These are phyloP conservation scores for Beauveria caledonica DNA, from an alignment of 2,329 filamentous ascomycete species.

Conservation along the genomic window DNA sequence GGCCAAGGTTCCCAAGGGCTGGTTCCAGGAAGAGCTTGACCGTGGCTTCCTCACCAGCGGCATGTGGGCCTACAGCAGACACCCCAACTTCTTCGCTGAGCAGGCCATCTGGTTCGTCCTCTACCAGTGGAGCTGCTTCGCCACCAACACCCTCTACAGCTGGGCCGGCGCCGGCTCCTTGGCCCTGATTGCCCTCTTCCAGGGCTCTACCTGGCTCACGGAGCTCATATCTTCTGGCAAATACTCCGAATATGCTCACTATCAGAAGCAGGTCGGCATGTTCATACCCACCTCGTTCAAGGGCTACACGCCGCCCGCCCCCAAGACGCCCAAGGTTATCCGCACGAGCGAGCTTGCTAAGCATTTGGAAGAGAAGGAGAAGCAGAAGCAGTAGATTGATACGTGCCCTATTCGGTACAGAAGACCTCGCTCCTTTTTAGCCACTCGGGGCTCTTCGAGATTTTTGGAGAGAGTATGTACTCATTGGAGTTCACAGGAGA, in stretches of 20 bases:
- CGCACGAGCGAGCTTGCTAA: conserved; percentile 43
- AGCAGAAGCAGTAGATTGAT: conserved; percentile 19
- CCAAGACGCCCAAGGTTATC: conserved; percentile 36
- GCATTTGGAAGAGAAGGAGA: conserved; percentile 34
- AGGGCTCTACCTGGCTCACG: conserved; percentile 80
- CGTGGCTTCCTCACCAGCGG: conserved; percentile 81
- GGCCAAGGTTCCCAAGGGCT: conserved; percentile 59
- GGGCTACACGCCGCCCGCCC: conserved; percentile 33
- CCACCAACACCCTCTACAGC: conserved; percentile 61
- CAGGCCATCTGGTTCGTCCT: conserved; percentile 82
- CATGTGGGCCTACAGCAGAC: conserved; percentile 79
- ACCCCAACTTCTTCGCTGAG: conserved; percentile 92
- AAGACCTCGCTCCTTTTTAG: too few species aligned
- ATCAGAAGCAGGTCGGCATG: conserved; percentile 73
- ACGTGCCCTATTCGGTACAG: background rate
- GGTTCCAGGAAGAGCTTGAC: conserved; percentile 67
- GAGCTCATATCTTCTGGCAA: conserved; percentile 73
- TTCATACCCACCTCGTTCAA: conserved; percentile 60
- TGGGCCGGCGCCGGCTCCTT: conserved; percentile 69
- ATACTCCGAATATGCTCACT: conserved; percentile 80
- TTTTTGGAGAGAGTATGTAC: background rate
- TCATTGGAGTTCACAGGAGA: background rate
- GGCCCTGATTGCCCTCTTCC: conserved; percentile 72
- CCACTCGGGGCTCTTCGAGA: too few species aligned
- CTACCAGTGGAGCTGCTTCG: conserved; percentile 80